Percentiles rank a stretch among this genome's conserved stretches.
phyloP scores from a whole-genome alignment of 176 grass and related monocot species.

The Musa acuminata region DNA sequence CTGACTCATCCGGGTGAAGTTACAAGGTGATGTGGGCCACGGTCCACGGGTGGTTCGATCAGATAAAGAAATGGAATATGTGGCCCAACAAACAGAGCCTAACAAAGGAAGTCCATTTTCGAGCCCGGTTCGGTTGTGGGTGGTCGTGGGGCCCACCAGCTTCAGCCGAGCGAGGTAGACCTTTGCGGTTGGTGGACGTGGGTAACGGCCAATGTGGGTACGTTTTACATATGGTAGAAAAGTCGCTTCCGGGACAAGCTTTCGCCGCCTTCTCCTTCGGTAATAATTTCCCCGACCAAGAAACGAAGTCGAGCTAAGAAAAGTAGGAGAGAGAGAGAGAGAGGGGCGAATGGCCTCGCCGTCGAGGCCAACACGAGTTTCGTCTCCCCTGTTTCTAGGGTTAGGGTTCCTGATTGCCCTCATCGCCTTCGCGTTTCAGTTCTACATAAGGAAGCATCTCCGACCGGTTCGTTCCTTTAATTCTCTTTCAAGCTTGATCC shows the following conservation, averaged over 20 bases:
- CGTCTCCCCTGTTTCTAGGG: not conserved
- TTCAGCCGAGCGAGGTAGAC: too few relatives aligned
- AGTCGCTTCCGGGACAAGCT: not conserved
- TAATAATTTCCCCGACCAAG: not conserved
- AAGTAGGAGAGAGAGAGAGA: too few relatives aligned
- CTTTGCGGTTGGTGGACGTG: too few relatives aligned
- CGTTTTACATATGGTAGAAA: not conserved
- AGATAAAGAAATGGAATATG: too few relatives aligned
- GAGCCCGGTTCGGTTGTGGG: too few relatives aligned
- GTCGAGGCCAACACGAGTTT: not conserved
- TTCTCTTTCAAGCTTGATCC: not conserved
- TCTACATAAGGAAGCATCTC: not conserved
- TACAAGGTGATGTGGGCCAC: too few relatives aligned
- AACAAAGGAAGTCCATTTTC: too few relatives aligned
- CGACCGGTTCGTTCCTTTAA: not conserved
- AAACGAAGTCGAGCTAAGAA: not conserved
- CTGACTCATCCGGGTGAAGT: too few relatives aligned
- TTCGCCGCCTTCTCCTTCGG: not conserved
- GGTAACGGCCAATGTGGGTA: not conserved
- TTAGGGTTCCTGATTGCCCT: conserved; percentile 7
- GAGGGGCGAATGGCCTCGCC: conserved; percentile 6
- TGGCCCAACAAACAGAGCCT: too few relatives aligned
- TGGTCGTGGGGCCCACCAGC: too few relatives aligned
- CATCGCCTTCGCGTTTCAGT: conserved; percentile 4
- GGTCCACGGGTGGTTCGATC: too few relatives aligned